phyloP scores from a whole-genome alignment of 805 yeast species.

The Candida easanensis region DNA sequence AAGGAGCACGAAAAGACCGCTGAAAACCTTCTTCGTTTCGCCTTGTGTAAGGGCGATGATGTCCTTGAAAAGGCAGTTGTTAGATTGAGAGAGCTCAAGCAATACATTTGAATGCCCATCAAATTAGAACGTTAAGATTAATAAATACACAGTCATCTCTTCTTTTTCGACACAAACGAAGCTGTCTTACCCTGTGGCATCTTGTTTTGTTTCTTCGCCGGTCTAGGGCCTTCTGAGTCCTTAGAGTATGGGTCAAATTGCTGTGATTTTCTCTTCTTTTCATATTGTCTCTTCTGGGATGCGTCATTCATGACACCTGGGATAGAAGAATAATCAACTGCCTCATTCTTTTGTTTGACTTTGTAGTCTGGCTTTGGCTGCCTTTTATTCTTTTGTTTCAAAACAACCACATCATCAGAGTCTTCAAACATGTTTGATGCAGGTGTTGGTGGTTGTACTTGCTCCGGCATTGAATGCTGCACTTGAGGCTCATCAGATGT shows the following conservation, averaged over 20 bases:
- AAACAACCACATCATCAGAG: constrained; percentile 22
- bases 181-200: constrained; percentile 22
- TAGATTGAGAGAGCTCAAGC: constrained; percentile 66
- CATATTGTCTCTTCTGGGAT: constrained; percentile 18
- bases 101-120: constrained; percentile 42
- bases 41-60: constrained; percentile 91
- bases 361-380: constrained; percentile 5
- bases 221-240: constrained; percentile 48
- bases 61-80: constrained; percentile 78
- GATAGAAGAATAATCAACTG: constrained; percentile 44
- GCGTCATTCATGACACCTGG: constrained; percentile 39
- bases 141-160: constrained; percentile 3
- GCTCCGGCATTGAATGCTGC: no score
- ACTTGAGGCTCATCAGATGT: not conserved
- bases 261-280: constrained; percentile 34
- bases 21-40: constrained; percentile 86
- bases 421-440: constrained; percentile 19
- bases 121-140: no score
- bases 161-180: constrained; percentile 22
- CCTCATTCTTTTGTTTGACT: constrained; percentile 18
- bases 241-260: constrained; percentile 60
- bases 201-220: constrained; percentile 41
- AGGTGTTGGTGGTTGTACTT: no score
- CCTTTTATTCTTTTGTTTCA: constrained; percentile 15
- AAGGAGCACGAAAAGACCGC: constrained; percentile 70